These are phyloP conservation scores for Candida sanyaensis DNA, from an alignment of 1,139 yeast genomes.

Conservation along the genomic window DNA sequence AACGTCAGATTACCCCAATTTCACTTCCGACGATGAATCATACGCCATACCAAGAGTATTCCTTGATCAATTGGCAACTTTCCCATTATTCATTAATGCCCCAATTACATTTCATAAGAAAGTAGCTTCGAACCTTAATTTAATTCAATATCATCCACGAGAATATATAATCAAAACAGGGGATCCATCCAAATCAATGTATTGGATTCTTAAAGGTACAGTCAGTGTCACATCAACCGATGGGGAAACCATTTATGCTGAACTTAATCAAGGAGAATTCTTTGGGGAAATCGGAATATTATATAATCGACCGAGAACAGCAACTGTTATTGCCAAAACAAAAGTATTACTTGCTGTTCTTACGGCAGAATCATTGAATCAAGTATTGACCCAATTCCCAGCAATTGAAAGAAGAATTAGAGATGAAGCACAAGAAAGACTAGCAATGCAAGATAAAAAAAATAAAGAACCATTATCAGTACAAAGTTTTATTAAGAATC, in stretches of 20 bases:
- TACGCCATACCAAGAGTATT: conserved; percentile 51
- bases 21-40: conserved; percentile 2
- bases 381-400: conserved; percentile 63
- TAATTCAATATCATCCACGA: conserved; percentile 65
- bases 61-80: conserved; percentile 52
- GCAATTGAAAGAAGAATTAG: conserved; percentile 65
- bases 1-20: neutral
- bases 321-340: conserved; percentile 74
- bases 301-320: conserved; percentile 75
- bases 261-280: conserved; percentile 65
- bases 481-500: conserved; percentile 55
- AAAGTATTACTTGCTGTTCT: conserved; percentile 67
- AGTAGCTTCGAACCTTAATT: conserved; percentile 56
- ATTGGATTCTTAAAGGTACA: conserved; percentile 74
- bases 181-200: conserved; percentile 76
- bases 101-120: conserved; percentile 64
- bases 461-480: conserved; percentile 39
- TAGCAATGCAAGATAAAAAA: conserved; percentile 69
- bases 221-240: conserved; percentile 75
- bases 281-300: conserved; percentile 81
- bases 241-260: conserved; percentile 79
- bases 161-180: conserved; percentile 70
- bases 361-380: conserved; percentile 61
- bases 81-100: conserved; percentile 65
- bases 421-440: conserved; percentile 76